Conservation (phyloP, 2,329 filamentous ascomycete species). For the Nothophaeocryptopus gaeumannii region DNA sequence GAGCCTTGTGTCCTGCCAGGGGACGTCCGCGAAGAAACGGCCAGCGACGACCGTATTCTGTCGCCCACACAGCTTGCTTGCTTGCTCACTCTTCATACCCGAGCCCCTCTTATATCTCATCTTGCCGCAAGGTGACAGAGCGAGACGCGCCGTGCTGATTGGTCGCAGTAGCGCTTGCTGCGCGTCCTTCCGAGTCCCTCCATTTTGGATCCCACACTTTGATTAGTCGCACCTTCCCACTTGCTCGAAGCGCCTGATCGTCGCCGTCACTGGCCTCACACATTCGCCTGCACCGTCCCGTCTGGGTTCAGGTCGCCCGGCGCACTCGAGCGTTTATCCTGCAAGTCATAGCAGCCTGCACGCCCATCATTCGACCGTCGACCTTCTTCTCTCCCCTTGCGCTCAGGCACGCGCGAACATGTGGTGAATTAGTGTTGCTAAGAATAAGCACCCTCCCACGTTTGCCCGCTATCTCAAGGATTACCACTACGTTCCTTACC, state of each 20-base stretch:
- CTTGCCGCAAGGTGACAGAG: no score
- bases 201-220: constrained; percentile 9
- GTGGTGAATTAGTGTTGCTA: constrained; percentile 29
- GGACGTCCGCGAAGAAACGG: constrained; percentile 1
- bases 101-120: no score
- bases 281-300: no score
- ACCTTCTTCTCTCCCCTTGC: constrained; percentile 8
- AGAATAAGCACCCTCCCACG: constrained; percentile 26
- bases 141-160: constrained; percentile 17
- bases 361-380: constrained; percentile 15
- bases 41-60: no score
- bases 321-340: constrained; percentile 14
- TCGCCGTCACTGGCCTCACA: constrained; percentile 12
- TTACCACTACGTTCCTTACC: constrained; percentile 21
- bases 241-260: constrained; percentile 14
- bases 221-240: no score
- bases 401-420: constrained; percentile 25
- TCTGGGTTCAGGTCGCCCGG: constrained; percentile 1
- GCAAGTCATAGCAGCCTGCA: constrained; percentile 3
- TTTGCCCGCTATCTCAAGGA: constrained; percentile 13
- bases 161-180: constrained; percentile 6
- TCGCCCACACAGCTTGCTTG: no score
- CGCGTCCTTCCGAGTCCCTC: constrained; percentile 4
- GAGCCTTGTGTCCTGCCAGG: constrained; percentile 8
- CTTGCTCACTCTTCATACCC: no score